These are phyloP conservation scores for Simplicillium aogashimaense DNA, from an alignment of 2,329 filamentous ascomycete genomes.

Conservation along the genomic window DNA sequence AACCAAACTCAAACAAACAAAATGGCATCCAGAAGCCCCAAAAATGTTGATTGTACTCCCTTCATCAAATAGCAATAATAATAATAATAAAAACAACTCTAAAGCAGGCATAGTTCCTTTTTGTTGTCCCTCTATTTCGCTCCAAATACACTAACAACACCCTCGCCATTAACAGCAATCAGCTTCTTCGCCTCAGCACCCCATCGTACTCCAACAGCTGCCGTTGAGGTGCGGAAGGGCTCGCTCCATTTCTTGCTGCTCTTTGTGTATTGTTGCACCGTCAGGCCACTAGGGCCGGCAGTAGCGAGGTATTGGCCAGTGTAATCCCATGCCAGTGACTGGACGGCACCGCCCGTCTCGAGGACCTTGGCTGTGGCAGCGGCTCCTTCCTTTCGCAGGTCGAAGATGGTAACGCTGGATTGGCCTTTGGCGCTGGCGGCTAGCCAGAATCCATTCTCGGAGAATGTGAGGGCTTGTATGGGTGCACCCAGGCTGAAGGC, in stretches of 20 bases:
- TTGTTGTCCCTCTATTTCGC: constrained; percentile 25
- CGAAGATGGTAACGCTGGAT: constrained; percentile 75
- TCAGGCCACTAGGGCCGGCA: constrained; percentile 68
- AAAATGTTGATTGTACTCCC: not conserved
- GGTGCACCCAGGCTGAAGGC: constrained; percentile 61
- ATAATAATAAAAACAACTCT: not conserved
- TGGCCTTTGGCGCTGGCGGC: constrained; percentile 72
- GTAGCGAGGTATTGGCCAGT: constrained; percentile 86
- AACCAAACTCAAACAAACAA: not conserved
- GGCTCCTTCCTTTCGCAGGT: constrained; percentile 83
- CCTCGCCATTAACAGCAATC: constrained; percentile 64
- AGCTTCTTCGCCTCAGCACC: constrained; percentile 64
- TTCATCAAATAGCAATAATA: not conserved
- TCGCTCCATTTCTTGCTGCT: constrained; percentile 81
- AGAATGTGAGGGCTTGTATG: constrained; percentile 72
- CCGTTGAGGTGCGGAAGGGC: constrained; percentile 65
- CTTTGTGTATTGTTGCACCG: constrained; percentile 86
- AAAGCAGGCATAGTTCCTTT: not conserved
- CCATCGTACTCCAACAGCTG: constrained; percentile 69
- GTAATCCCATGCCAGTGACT: constrained; percentile 82
- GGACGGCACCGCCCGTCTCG: constrained; percentile 70
- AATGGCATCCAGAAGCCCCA: not conserved
- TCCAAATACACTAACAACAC: constrained; percentile 62
- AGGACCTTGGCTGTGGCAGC: constrained; percentile 74
- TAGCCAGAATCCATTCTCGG: constrained; percentile 95